Conservation (phyloP, 768 basidiomycete genomes). For the Mycena kentingensis region DNA sequence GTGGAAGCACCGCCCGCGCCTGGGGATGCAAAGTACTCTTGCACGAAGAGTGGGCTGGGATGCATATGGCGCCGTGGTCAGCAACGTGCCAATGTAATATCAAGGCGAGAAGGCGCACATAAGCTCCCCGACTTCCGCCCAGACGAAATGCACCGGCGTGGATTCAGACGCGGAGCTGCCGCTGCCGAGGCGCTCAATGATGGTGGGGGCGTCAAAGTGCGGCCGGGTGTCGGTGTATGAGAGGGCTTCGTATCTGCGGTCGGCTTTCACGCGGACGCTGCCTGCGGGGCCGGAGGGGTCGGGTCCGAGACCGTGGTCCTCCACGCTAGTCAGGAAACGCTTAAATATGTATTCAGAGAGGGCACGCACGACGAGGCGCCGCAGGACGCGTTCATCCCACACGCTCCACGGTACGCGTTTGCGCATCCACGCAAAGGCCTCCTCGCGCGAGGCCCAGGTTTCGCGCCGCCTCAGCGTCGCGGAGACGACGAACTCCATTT, state of each 20-base stretch:
- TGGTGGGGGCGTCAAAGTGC: slow-evolving; percentile 5
- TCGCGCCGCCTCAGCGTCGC: slow-evolving; percentile 40
- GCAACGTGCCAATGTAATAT: background rate
- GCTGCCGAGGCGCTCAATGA: background rate
- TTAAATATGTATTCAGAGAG: background rate
- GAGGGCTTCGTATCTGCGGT: slow-evolving; percentile 8
- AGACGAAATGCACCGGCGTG: slow-evolving; percentile 16
- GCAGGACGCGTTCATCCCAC: slow-evolving; percentile 47
- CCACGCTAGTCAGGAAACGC: background rate
- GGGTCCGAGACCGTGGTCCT: slow-evolving; percentile 43
- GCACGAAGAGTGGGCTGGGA: slow-evolving; percentile 28
- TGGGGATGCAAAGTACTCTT: slow-evolving; percentile 31
- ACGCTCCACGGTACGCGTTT: slow-evolving; percentile 47
- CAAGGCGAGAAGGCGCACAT: slow-evolving; percentile 16
- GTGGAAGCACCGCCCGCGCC: slow-evolving; percentile 29
- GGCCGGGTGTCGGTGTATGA: slow-evolving; percentile 8
- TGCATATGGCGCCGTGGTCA: too few relatives aligned
- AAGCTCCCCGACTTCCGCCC: slow-evolving; percentile 4
- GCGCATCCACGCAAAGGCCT: slow-evolving; percentile 45
- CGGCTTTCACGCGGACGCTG: slow-evolving; percentile 20
- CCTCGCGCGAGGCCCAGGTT: slow-evolving; percentile 42
- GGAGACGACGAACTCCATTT: slow-evolving; percentile 39
- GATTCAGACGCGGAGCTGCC: too few relatives aligned
- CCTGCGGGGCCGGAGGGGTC: too few relatives aligned
- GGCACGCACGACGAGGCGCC: slow-evolving; percentile 39